These are phyloP conservation scores for Astrothelium subdiscretum DNA, from an alignment of 495 filamentous ascomycete species.

Conservation along the genomic window DNA sequence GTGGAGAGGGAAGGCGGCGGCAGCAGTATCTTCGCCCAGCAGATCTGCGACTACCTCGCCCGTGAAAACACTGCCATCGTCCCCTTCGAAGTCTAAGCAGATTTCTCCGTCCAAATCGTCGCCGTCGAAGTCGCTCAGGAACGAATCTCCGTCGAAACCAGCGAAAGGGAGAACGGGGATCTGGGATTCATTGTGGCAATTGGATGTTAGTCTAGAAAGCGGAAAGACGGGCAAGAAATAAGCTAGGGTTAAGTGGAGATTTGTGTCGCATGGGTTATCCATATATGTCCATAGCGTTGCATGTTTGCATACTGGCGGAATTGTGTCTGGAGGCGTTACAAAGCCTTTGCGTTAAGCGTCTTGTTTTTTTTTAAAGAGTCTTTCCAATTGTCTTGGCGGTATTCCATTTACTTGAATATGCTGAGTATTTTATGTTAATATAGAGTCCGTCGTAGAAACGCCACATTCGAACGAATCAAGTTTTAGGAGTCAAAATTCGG, in stretches of 20 bases:
- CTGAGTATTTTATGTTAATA: too few species aligned
- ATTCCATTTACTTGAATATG: too few species aligned
- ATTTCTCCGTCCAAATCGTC: constrained; percentile 6
- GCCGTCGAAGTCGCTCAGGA: constrained; percentile 1
- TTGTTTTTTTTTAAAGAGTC: too few species aligned
- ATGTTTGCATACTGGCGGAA: too few species aligned
- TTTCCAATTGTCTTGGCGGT: too few species aligned
- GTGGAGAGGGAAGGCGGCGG: neutral
- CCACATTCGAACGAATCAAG: too few species aligned
- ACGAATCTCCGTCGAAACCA: constrained; percentile 4
- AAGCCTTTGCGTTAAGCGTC: too few species aligned
- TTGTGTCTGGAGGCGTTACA: too few species aligned
- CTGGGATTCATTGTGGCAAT: constrained; percentile 25
- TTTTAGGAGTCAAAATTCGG: too few species aligned
- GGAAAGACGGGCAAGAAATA: constrained; percentile 11
- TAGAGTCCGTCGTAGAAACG: too few species aligned
- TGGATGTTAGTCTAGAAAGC: constrained; percentile 23
- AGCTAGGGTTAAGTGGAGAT: neutral
- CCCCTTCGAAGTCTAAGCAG: constrained; percentile 1
- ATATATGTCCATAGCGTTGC: too few species aligned
- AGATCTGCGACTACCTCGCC: constrained; percentile 3
- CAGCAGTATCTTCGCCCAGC: neutral
- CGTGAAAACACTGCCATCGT: neutral
- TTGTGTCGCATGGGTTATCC: neutral
- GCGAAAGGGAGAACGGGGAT: constrained; percentile 9